Evolutionary conservation across 257 asterid species (phyloP).

Genomic region (Primulina tabacum): DNA sequence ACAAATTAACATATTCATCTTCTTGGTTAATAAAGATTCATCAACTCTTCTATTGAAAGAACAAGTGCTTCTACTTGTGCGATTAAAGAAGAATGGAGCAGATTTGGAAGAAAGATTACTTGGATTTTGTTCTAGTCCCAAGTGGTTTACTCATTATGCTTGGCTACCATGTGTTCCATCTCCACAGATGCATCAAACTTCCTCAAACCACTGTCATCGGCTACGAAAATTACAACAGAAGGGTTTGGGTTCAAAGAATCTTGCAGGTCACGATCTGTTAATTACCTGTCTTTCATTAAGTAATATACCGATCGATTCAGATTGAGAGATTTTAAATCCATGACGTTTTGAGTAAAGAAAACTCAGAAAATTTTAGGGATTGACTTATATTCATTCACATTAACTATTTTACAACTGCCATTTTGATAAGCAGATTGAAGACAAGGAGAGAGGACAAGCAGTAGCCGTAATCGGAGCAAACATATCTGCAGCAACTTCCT

Average conservation of each 20-base stretch:
- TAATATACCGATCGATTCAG: background rate
- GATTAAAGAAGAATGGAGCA: slow-evolving; percentile 26
- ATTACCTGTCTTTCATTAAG: background rate
- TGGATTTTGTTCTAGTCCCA: slow-evolving; percentile 66
- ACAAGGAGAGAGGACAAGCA: slow-evolving; percentile 45
- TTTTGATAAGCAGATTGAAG: slow-evolving; percentile 25
- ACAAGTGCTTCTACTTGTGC: background rate
- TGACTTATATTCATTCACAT: background rate
- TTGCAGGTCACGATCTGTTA: slow-evolving; percentile 40
- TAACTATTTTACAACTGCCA: background rate
- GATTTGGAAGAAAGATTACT: slow-evolving; percentile 51
- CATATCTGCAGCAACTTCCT: slow-evolving; percentile 45
- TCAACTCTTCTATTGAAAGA: background rate
- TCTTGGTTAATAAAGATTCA: slow-evolving; percentile 1
- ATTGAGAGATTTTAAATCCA: background rate
- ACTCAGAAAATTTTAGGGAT: background rate
- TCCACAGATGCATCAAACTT: slow-evolving; percentile 38
- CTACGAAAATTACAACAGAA: slow-evolving; percentile 52
- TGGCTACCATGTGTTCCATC: slow-evolving; percentile 59
- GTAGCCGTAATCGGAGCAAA: slow-evolving; percentile 33
- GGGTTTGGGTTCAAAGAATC: slow-evolving; percentile 60
- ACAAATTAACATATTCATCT: background rate
- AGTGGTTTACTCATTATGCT: slow-evolving; percentile 47
- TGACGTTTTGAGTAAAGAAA: too few relatives aligned
- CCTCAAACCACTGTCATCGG: slow-evolving; percentile 57